Evolutionary conservation across 169 alveolate genomes (phyloP).

Genomic region (Eimeria praecox): DNA sequence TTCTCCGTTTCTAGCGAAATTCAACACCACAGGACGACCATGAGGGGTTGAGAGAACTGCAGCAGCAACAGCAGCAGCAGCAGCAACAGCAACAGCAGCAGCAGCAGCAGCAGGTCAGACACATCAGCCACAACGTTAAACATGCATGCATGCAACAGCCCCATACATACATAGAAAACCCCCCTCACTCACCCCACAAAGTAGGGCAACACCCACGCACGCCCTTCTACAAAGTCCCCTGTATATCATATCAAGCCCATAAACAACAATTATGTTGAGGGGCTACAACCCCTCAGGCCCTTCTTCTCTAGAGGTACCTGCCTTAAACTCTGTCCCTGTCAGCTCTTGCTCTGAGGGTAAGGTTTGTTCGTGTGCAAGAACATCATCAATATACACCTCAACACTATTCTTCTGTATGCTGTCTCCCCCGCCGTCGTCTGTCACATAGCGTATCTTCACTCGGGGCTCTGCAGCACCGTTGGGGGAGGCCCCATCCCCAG

Average conservation of each 20-base stretch:
- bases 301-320: not conserved
- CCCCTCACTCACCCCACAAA: too few relatives aligned
- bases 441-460: constrained; percentile 56
- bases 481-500: not conserved
- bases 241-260: too few relatives aligned
- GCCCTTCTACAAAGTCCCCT: too few relatives aligned
- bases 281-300: too few relatives aligned
- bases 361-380: constrained; percentile 43
- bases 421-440: constrained; percentile 1
- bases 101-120: not conserved
- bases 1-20: constrained; percentile 26
- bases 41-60: constrained; percentile 37
- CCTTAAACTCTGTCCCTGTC: constrained; percentile 17
- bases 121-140: too few relatives aligned
- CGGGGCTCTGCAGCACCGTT: constrained; percentile 18
- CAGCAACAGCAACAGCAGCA: not conserved
- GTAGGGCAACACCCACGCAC: too few relatives aligned
- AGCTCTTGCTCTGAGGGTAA: constrained; percentile 9
- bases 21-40: constrained; percentile 31
- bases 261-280: too few relatives aligned
- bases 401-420: not conserved
- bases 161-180: too few relatives aligned
- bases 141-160: too few relatives aligned
- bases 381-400: constrained; percentile 41
- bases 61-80: not conserved